phyloP scores from a whole-genome alignment of 2,329 filamentous ascomycete genomes.

The Nigrograna mackinnonii region DNA sequence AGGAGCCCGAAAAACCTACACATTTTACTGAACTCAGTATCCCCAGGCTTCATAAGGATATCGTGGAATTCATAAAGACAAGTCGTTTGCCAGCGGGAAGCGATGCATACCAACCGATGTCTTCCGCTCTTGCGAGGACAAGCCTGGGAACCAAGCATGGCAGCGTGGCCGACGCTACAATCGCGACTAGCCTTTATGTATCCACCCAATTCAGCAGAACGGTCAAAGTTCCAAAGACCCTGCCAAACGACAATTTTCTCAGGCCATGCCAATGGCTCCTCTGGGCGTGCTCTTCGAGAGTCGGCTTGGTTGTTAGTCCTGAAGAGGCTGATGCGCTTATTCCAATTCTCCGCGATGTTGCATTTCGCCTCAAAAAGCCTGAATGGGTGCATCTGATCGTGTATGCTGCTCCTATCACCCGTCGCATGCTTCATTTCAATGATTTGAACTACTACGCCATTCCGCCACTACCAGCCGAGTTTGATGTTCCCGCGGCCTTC shows the following conservation, averaged over 20 bases:
- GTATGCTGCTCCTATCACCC: slow-evolving; percentile 65
- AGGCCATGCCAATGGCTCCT: slow-evolving; percentile 65
- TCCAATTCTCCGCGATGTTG: slow-evolving; percentile 39
- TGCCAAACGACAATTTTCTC: slow-evolving; percentile 48
- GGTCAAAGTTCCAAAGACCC: slow-evolving; percentile 29
- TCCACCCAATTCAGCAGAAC: slow-evolving; percentile 56
- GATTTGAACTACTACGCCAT: slow-evolving; percentile 56
- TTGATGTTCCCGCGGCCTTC: slow-evolving; percentile 57
- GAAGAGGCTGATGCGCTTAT: slow-evolving; percentile 66
- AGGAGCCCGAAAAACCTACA: slow-evolving; percentile 55
- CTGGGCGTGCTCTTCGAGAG: slow-evolving; percentile 52
- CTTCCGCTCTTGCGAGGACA: slow-evolving; percentile 47
- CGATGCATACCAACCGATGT: slow-evolving; percentile 45
- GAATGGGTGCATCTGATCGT: slow-evolving; percentile 52
- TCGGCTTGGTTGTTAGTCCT: slow-evolving; percentile 61
- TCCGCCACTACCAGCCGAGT: slow-evolving; percentile 48
- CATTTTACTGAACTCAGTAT: slow-evolving; percentile 48
- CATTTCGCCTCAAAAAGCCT: neutral
- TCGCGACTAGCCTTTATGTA: slow-evolving; percentile 38
- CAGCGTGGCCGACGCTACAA: slow-evolving; percentile 11
- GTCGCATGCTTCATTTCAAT: slow-evolving; percentile 64
- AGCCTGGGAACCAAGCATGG: slow-evolving; percentile 40
- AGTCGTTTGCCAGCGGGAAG: slow-evolving; percentile 47
- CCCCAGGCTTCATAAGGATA: slow-evolving; percentile 51
- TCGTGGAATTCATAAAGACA: slow-evolving; percentile 50